Base-by-base conservation (phyloP, 164 flowering plant species). In the Aristolochia californica region DNA sequence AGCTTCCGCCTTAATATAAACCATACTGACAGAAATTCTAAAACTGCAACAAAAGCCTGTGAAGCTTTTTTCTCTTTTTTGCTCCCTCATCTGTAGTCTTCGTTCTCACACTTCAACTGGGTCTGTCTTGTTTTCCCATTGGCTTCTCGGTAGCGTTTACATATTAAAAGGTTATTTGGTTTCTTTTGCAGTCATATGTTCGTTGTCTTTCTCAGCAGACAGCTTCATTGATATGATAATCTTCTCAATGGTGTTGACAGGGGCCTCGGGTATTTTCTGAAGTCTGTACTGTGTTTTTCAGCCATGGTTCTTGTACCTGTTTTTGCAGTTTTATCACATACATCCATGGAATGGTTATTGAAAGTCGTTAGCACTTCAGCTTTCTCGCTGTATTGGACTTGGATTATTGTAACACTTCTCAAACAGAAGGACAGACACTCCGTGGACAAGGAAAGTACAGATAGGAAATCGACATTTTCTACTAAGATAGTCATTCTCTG, bases 361-460 rank as follows among this genome's bases (percentile, higher is more conserved):
- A 63, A 58, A 45, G 18, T 65, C 14, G 53, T 71, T 13, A 63
- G 67, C 66, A 68, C 67, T 43, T 73, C 57, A 30, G 72, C 69
- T 49, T 60, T 61, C 50, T 25, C 70, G 13, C 15, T 72, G 48
- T 73, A 80, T 15, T 23, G 75, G 47, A 25, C 64, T 28, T 81
- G 94, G 85, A 58, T 80, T 63, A 45, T 76, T 50, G 47, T 72
- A 22, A 78, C 76, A 27, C 9, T 60, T 16, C 55, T 71, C 45
- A 74, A 54, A 62, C 54, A 61, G n/a, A 66, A 74, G 52, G 74
- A 71, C 40, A 44, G 60, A 28, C 57, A 13, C 11, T n/a, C 47
- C 57, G 48, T 20, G 53, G 59, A 45, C 28, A 25, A 21, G 60
- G 51, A 13, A 53, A 53, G 57, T 28, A 56, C 14, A 13, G 38